phyloP scores from a whole-genome alignment of 2,329 filamentous ascomycete genomes.

The Zarea fungicola region DNA sequence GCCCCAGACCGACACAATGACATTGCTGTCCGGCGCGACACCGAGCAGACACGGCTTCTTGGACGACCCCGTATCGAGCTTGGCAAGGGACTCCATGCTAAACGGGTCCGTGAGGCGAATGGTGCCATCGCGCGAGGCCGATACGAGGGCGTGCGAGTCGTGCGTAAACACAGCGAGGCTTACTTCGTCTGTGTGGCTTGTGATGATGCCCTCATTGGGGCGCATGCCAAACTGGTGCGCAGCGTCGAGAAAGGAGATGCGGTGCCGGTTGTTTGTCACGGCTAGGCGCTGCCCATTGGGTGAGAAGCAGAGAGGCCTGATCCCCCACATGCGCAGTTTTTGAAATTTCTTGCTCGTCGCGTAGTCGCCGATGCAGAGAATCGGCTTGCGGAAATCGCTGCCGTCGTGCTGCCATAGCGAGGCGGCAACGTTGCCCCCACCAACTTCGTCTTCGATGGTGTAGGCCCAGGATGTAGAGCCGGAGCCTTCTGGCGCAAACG shows the following conservation, averaged over 20 bases:
- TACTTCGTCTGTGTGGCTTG: conserved; percentile 21
- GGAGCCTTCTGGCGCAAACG: conserved; percentile 18
- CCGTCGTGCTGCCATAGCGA: conserved; percentile 20
- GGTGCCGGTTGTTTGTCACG: conserved; percentile 18
- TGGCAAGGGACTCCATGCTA: conserved; percentile 21
- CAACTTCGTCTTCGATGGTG: conserved; percentile 21
- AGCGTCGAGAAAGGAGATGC: conserved; percentile 21
- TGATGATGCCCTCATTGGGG: conserved; percentile 17
- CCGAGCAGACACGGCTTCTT: conserved; percentile 23
- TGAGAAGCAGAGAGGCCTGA: conserved; percentile 22
- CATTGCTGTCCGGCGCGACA: conserved; percentile 23
- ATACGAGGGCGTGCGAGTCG: conserved; percentile 19
- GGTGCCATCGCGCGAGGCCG: conserved; percentile 24
- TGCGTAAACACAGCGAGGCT: conserved; percentile 25
- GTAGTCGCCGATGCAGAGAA: conserved; percentile 21
- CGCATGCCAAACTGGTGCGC: conserved; percentile 11
- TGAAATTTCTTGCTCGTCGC: conserved; percentile 19
- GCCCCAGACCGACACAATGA: conserved; percentile 31
- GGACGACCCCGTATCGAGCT: conserved; percentile 25
- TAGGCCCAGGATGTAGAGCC: conserved; percentile 20
- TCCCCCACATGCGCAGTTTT: conserved; percentile 19
- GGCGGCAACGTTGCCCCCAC: conserved; percentile 11
- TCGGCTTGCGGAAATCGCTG: conserved; percentile 19
- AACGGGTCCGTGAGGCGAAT: conserved; percentile 21
- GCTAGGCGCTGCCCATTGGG: conserved; percentile 21